Evolutionary conservation across 2,329 filamentous ascomycete species (phyloP), one percentile per base, ranked within the genome.

Genomic region (Trichothecium roseum): DNA sequence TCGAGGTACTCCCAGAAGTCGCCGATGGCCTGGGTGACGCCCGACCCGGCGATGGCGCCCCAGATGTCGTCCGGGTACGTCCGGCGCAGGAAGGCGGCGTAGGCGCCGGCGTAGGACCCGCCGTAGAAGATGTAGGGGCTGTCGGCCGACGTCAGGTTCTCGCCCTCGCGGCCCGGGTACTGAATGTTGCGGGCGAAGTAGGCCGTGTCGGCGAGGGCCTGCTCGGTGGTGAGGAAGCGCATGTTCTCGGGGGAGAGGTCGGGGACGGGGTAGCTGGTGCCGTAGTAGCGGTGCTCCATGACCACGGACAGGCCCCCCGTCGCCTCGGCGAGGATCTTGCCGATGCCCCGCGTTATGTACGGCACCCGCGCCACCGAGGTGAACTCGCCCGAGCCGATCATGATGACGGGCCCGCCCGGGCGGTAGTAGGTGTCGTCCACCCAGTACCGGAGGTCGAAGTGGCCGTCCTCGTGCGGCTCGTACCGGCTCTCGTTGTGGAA

Each of bases 221-320:
- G 86, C 46, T 88, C 82, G 0, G 85, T 91, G 1, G 83, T 81
- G 48, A 94, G 62, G 63, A 91, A 94, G 3, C 85, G 78, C 43
- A 93, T 59, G 46, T 74, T 88, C 51, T 81, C 62, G 0, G 74
- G 79, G 45, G 58, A 66, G 28, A 89, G 64, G 47, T 88, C 70
- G 1, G 66, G 54, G 0, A 74, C 72, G 0, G 85, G 84, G 37
- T 79, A 78, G 51, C 82, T 87, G 8, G 68, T 69, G 37, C 86
- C 86, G 51, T 94, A 94, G 64, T 93, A 94, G 22, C 86, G 75
- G 51, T 94, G 86, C 60, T 94, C 86, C 3, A 94, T 68, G 32
- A 94, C 72, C 3, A 94, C 81, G 4, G 78, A 84, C 18, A 93
- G 60, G 2, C 86, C 86, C 38, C 77, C 64, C 0, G 81, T 84